phyloP scores from a whole-genome alignment of 148 eudicot species.

The Cornus controversa region DNA sequence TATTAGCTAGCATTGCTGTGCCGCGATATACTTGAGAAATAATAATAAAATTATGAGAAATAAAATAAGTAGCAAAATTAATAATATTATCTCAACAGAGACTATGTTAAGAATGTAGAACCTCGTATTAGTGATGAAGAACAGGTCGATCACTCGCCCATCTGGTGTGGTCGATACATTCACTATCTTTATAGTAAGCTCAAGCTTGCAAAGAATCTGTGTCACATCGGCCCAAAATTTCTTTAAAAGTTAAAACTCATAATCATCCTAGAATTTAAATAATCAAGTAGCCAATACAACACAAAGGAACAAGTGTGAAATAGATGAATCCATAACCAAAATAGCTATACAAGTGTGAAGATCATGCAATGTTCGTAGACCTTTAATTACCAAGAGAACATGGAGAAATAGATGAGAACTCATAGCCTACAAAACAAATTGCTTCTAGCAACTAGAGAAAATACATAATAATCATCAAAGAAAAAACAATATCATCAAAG shows the following conservation, averaged over 20 bases:
- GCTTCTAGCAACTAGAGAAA: too few species aligned
- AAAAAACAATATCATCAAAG: too few species aligned
- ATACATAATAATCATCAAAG: too few species aligned
- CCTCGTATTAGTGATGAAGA: conserved; percentile 89
- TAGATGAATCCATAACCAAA: neutral
- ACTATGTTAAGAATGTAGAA: conserved; percentile 17
- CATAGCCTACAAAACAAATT: too few species aligned
- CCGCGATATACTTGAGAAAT: too few species aligned
- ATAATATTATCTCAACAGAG: neutral
- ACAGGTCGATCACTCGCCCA: conserved; percentile 86
- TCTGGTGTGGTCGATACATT: conserved; percentile 95
- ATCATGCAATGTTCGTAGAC: too few species aligned
- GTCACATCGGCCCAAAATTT: conserved; percentile 26
- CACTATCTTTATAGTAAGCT: conserved; percentile 79
- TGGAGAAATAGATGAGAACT: too few species aligned
- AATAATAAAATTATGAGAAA: neutral
- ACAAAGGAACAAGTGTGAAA: too few species aligned
- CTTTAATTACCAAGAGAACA: neutral
- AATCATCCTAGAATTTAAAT: too few species aligned
- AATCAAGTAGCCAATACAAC: conserved; percentile 14
- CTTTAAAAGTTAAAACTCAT: too few species aligned
- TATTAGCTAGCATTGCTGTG: too few species aligned
- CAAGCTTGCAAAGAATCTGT: conserved; percentile 83
- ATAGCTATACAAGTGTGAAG: neutral
- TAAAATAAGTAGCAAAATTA: neutral